These are phyloP conservation scores for Sophora flavescens DNA, from an alignment of 306 rosid species.

Conservation along the genomic window DNA sequence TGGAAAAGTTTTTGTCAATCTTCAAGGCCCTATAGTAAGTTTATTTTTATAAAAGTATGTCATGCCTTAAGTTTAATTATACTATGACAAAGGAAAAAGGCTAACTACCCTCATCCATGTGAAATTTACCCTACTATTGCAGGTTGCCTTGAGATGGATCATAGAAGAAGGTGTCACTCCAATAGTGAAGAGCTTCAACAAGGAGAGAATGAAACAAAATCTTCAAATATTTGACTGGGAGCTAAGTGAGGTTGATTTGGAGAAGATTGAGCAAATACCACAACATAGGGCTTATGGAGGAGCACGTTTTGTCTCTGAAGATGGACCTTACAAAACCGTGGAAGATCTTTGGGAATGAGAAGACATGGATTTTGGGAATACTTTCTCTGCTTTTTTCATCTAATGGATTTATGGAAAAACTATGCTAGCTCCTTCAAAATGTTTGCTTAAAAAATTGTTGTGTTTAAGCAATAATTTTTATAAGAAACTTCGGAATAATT, in stretches of 20 bases:
- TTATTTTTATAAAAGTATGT: no score
- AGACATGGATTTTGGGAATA: not conserved
- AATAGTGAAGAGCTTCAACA: conserved; percentile 59
- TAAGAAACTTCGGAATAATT: not conserved
- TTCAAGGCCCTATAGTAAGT: no score
- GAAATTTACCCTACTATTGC: conserved; percentile 19
- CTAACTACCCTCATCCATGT: not conserved
- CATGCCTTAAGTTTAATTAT: not conserved
- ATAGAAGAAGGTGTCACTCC: conserved; percentile 51
- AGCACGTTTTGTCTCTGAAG: conserved; percentile 44
- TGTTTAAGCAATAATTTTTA: not conserved
- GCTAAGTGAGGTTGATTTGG: conserved; percentile 47
- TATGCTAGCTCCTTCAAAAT: not conserved
- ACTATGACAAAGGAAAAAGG: not conserved
- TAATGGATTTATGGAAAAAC: not conserved
- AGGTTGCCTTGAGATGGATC: conserved; percentile 65
- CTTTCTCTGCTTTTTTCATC: not conserved
- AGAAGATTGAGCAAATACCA: conserved; percentile 53
- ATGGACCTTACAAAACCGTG: conserved; percentile 56
- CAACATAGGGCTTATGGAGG: conserved; percentile 44
- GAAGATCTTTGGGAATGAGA: conserved; percentile 57
- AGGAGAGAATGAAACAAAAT: conserved; percentile 58
- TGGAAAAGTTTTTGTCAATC: no score
- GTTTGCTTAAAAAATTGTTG: not conserved
- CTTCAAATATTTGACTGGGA: conserved; percentile 60